phyloP scores from a whole-genome alignment of 345 rosid genomes.

The Gossypium thurberi region DNA sequence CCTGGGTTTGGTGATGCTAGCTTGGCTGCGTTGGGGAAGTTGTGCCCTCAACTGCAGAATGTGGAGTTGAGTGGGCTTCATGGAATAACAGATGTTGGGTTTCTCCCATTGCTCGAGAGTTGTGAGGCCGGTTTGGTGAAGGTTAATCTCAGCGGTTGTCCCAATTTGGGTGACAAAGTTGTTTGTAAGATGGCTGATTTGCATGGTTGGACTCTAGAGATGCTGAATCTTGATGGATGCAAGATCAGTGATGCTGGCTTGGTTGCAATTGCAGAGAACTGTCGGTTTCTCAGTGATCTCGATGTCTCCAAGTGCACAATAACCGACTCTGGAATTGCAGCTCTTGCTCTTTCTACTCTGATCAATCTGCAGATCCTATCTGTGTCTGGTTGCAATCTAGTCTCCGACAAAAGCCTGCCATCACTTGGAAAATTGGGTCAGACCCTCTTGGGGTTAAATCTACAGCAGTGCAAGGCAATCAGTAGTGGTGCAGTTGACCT shows the following conservation, averaged over 20 bases:
- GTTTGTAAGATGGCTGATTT: conserved; percentile 46
- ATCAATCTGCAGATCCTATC: conserved; percentile 74
- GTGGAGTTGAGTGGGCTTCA: conserved; percentile 62
- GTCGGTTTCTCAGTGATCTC: conserved; percentile 66
- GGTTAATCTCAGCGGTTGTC: conserved; percentile 70
- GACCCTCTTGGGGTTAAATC: conserved; percentile 67
- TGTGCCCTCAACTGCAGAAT: conserved; percentile 68
- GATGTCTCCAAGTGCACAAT: conserved; percentile 66
- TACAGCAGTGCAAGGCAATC: conserved; percentile 71
- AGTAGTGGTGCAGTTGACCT: conserved; percentile 42
- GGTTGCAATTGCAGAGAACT: conserved; percentile 57
- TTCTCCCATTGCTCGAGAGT: conserved; percentile 50
- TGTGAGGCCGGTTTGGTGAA: conserved; percentile 61
- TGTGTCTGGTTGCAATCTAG: conserved; percentile 54
- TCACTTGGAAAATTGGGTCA: conserved; percentile 48
- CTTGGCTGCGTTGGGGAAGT: conserved; percentile 58
- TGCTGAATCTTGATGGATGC: conserved; percentile 71
- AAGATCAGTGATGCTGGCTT: conserved; percentile 59
- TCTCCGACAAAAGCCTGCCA: conserved; percentile 62
- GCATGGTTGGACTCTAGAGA: conserved; percentile 70
- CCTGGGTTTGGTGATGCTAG: conserved; percentile 77
- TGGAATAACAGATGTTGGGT: conserved; percentile 67
- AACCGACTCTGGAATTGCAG: conserved; percentile 56
- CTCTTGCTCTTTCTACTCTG: conserved; percentile 43
- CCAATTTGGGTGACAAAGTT: conserved; percentile 58